These are phyloP conservation scores for Geosmithia flava DNA, from an alignment of 2,329 filamentous ascomycete species.

Conservation along the genomic window DNA sequence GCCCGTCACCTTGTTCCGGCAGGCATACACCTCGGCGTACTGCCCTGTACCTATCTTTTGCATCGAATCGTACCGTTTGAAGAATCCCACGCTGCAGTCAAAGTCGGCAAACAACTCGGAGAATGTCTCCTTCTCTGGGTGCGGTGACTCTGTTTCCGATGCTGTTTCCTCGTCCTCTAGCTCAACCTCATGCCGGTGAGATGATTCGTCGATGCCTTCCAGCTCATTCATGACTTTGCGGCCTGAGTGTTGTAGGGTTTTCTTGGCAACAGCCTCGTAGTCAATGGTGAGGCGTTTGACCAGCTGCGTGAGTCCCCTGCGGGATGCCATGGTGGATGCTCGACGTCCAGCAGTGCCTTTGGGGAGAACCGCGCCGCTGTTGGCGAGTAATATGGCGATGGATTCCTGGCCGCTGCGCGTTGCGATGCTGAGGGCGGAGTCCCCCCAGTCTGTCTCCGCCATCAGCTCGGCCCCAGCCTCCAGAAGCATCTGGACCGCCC, in stretches of 20 bases:
- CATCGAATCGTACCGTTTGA: neutral
- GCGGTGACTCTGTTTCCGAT: neutral
- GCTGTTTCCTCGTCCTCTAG: neutral
- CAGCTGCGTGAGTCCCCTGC: neutral
- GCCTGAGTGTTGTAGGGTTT: neutral
- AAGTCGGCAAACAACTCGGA: neutral
- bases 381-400: neutral
- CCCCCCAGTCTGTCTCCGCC: neutral
- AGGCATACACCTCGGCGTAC: neutral
- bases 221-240: neutral
- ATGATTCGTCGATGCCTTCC: too few species aligned
- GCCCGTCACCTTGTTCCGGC: neutral
- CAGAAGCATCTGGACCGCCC: neutral
- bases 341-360: neutral
- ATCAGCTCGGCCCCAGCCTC: neutral
- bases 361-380: neutral
- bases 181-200: neutral
- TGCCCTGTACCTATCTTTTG: neutral
- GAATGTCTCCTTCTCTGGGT: neutral
- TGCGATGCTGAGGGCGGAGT: neutral
- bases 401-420: neutral
- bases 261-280: neutral
- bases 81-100: neutral
- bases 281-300: neutral
- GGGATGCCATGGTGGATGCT: neutral